These are phyloP conservation scores for Suillus ampliporus DNA, from an alignment of 768 basidiomycete genomes.

Conservation along the genomic window DNA sequence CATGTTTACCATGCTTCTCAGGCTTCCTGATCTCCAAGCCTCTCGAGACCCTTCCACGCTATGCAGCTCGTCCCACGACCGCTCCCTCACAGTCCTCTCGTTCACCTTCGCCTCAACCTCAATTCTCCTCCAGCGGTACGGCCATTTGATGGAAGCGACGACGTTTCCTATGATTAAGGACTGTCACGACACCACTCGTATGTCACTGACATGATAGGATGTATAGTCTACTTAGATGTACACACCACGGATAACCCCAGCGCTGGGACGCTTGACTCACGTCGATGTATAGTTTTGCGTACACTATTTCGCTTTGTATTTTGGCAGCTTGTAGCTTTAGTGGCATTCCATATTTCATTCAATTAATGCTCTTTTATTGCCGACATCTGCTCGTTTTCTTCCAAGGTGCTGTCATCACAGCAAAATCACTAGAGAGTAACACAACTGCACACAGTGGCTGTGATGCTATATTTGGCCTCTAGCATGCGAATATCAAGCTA, in stretches of 20 bases:
- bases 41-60: slow-evolving; percentile 64
- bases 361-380: slow-evolving; percentile 3
- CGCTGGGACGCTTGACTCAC: slow-evolving; percentile 18
- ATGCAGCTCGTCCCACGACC: slow-evolving; percentile 48
- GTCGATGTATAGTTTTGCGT: slow-evolving; percentile 16
- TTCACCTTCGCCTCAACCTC: slow-evolving; percentile 26
- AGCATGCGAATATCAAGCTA: too few relatives aligned
- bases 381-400: neutral
- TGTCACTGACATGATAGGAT: slow-evolving; percentile 15
- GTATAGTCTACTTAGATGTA: slow-evolving; percentile 19
- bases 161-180: slow-evolving; percentile 27
- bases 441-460: too few relatives aligned
- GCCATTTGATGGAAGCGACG: slow-evolving; percentile 29
- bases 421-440: too few relatives aligned
- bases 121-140: slow-evolving; percentile 34
- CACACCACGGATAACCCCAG: slow-evolving; percentile 5
- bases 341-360: slow-evolving; percentile 10
- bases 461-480: too few relatives aligned
- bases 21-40: slow-evolving; percentile 67
- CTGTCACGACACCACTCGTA: slow-evolving; percentile 15
- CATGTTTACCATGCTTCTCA: slow-evolving; percentile 23
- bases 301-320: slow-evolving; percentile 25
- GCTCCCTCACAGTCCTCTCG: slow-evolving; percentile 25
- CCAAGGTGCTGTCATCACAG: neutral
- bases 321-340: slow-evolving; percentile 36